A percentile compares a stretch with the other conserved stretches of the same genome.
These are phyloP conservation scores for Neurospora sp. DNA, from an alignment of 495 filamentous ascomycete genomes.

Conservation along the genomic window DNA sequence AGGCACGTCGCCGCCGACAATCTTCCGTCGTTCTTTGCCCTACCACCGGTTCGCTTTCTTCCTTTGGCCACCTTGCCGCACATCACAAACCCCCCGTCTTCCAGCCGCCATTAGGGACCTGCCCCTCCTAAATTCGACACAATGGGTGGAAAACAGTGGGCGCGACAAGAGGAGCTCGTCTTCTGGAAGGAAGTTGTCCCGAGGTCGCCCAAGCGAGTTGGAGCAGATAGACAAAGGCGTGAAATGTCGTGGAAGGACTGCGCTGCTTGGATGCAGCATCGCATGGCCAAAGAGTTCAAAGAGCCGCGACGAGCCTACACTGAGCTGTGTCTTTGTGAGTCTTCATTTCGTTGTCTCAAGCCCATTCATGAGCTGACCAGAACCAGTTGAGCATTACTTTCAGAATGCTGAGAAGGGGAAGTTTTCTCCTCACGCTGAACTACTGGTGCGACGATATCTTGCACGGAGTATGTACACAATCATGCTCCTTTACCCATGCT, in stretches of 20 bases:
- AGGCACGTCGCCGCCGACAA: background rate
- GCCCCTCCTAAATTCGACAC: background rate
- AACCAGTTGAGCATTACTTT: slow-evolving; percentile 37
- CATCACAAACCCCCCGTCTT: background rate
- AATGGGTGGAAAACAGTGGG: slow-evolving; percentile 36
- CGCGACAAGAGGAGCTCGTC: slow-evolving; percentile 24
- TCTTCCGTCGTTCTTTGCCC: background rate
- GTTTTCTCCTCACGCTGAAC: slow-evolving; percentile 21
- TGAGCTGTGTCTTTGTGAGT: slow-evolving; percentile 29
- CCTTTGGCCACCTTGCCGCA: background rate
- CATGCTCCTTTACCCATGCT: background rate
- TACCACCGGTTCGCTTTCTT: background rate
- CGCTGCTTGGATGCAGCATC: slow-evolving; percentile 19
- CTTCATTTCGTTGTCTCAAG: background rate
- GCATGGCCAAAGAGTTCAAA: slow-evolving; percentile 10
- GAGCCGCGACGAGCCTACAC: slow-evolving; percentile 25
- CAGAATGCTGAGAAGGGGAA: slow-evolving; percentile 25
- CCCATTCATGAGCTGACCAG: slow-evolving; percentile 5
- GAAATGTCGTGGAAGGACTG: slow-evolving; percentile 25
- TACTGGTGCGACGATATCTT: slow-evolving; percentile 19
- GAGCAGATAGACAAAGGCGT: slow-evolving; percentile 10
- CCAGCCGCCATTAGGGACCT: background rate
- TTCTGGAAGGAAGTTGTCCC: slow-evolving; percentile 32
- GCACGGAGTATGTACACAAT: background rate
- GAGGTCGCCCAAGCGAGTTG: slow-evolving; percentile 26